Evolutionary conservation across 2,329 filamentous ascomycete species (phyloP).

Genomic region (Penicillium aurantiogriseum): DNA sequence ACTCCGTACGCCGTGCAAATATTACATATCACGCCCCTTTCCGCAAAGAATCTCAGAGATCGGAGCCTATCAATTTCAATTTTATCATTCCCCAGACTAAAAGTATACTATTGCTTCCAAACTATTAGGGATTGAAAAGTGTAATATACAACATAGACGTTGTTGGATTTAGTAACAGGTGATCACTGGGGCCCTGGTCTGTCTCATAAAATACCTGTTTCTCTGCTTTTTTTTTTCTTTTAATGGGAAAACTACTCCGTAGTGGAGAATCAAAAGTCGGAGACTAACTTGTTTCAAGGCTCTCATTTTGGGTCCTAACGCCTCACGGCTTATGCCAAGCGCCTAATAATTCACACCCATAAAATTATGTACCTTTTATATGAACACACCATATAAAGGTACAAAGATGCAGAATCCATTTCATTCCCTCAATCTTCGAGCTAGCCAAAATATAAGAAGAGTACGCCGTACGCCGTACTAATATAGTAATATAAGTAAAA

Average conservation of each 20-base stretch:
- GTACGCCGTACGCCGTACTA: not conserved
- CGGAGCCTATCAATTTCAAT: not conserved
- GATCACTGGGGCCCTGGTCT: not conserved
- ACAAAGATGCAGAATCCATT: not conserved
- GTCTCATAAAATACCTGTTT: not conserved
- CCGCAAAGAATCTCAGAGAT: not conserved
- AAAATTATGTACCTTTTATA: not conserved
- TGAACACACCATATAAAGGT: not conserved
- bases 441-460: not conserved
- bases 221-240: not conserved
- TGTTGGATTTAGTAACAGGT: not conserved
- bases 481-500: no score
- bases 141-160: not conserved
- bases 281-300: not conserved
- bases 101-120: not conserved
- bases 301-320: not conserved
- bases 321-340: not conserved
- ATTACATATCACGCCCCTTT: not conserved
- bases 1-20: not conserved
- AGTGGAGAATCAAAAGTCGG: slow-evolving; percentile 1
- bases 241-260: not conserved
- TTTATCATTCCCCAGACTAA: not conserved
- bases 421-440: not conserved
- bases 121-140: not conserved
- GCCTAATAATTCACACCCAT: not conserved